Conservation (phyloP, 2,329 filamentous ascomycete genomes). For the Onygenales sp. region DNA sequence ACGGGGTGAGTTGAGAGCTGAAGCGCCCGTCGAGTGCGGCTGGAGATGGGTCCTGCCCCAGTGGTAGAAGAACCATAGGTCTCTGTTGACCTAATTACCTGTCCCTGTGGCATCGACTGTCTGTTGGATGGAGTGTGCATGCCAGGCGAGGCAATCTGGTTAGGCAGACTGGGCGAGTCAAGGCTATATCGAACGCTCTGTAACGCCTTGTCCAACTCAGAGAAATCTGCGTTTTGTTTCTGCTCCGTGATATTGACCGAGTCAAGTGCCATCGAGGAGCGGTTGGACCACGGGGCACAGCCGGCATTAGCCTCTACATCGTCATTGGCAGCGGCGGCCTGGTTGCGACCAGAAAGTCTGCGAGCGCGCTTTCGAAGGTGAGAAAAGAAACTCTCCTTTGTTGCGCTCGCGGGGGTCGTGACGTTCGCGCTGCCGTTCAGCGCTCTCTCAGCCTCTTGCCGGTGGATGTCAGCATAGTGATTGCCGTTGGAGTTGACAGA, state of each 20-base stretch:
- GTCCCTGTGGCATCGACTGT: slow-evolving; percentile 29
- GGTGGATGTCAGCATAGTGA: slow-evolving; percentile 81
- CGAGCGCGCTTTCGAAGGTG: slow-evolving; percentile 89
- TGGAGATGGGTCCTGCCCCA: slow-evolving; percentile 53
- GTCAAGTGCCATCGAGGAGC: slow-evolving; percentile 75
- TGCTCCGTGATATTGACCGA: slow-evolving; percentile 40
- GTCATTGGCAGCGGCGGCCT: slow-evolving; percentile 65
- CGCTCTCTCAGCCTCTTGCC: slow-evolving; percentile 83
- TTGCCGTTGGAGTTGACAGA: slow-evolving; percentile 88
- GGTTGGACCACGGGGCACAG: slow-evolving; percentile 79
- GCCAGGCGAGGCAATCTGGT: slow-evolving; percentile 23
- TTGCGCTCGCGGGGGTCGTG: slow-evolving; percentile 60
- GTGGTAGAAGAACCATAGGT: slow-evolving; percentile 10
- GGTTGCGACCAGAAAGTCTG: slow-evolving; percentile 83
- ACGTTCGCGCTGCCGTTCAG: slow-evolving; percentile 72
- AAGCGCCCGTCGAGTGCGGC: slow-evolving; percentile 69
- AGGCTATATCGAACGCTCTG: slow-evolving; percentile 52
- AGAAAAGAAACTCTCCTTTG: slow-evolving; percentile 94
- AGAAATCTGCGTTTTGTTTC: slow-evolving; percentile 42
- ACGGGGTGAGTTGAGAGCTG: slow-evolving; percentile 60
- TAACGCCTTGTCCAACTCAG: slow-evolving; percentile 52
- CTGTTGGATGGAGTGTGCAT: slow-evolving; percentile 21
- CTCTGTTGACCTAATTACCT: slow-evolving; percentile 10
- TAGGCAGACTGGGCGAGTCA: slow-evolving; percentile 35
- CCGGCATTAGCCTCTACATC: slow-evolving; percentile 90